These are phyloP conservation scores for Epichloe festucae DNA, from an alignment of 2,329 filamentous ascomycete genomes.

Conservation along the genomic window DNA sequence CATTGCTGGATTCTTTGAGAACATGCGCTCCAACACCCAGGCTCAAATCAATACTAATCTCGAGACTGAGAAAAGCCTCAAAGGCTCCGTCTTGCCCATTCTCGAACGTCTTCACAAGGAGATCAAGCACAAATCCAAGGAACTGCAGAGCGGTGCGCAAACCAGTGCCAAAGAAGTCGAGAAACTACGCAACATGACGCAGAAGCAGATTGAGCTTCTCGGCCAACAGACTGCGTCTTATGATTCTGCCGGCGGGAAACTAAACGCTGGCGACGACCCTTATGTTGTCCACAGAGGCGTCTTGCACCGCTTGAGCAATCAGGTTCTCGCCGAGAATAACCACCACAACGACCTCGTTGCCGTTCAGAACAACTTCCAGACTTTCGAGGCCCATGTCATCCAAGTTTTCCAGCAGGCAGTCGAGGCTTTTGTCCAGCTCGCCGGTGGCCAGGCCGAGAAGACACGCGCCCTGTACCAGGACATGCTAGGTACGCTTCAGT, in stretches of 20 bases:
- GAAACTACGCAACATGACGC: constrained; percentile 71
- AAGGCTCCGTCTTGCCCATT: constrained; percentile 72
- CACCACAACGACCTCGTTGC: constrained; percentile 81
- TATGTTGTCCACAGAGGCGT: constrained; percentile 78
- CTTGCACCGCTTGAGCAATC: constrained; percentile 72
- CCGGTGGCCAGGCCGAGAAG: constrained; percentile 70
- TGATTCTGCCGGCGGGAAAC: constrained; percentile 60
- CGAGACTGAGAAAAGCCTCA: constrained; percentile 85
- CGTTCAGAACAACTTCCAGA: constrained; percentile 80
- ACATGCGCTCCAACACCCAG: constrained; percentile 85
- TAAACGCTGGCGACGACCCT: constrained; percentile 66
- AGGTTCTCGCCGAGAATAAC: constrained; percentile 91
- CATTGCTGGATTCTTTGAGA: constrained; percentile 83
- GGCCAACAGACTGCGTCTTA: constrained; percentile 73
- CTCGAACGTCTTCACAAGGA: constrained; percentile 87
- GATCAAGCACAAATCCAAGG: constrained; percentile 93
- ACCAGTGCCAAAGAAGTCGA: constrained; percentile 86
- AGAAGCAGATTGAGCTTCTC: constrained; percentile 92
- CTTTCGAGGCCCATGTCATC: constrained; percentile 79
- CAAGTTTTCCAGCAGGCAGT: constrained; percentile 71
- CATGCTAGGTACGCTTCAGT: constrained; percentile 64
- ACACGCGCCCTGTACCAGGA: constrained; percentile 70
- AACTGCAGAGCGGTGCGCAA: constrained; percentile 65
- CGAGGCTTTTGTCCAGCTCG: constrained; percentile 69
- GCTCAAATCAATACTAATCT: constrained; percentile 77